Evolutionary conservation across 495 filamentous ascomycete species (phyloP).

Genomic region (Penicillium malachiteum): DNA sequence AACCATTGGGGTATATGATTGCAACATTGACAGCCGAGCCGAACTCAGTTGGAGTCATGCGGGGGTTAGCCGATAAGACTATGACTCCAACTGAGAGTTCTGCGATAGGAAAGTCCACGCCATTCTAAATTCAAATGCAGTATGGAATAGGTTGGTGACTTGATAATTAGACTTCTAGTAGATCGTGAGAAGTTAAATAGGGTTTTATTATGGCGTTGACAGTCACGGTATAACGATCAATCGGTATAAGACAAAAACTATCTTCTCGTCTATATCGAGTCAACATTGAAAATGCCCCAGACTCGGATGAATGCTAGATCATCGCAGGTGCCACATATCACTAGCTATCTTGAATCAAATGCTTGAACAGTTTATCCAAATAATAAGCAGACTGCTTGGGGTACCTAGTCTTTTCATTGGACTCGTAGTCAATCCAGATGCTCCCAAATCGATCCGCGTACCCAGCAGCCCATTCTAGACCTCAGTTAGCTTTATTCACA

Average conservation of each 20-base stretch:
- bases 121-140: neutral
- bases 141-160: too few species aligned
- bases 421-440: conserved; percentile 44
- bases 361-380: conserved; percentile 39
- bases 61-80: conserved; percentile 17
- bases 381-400: conserved; percentile 48
- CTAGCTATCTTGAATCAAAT: conserved; percentile 31
- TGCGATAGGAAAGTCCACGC: conserved; percentile 2
- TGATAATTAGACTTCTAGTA: too few species aligned
- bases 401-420: conserved; percentile 44
- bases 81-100: conserved; percentile 6
- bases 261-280: too few species aligned
- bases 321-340: neutral
- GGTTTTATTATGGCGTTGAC: too few species aligned
- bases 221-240: too few species aligned
- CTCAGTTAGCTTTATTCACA: neutral
- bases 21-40: neutral
- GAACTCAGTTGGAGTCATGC: conserved; percentile 20
- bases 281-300: too few species aligned
- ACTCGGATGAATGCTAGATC: neutral
- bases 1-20: conserved; percentile 1
- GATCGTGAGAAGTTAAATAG: too few species aligned
- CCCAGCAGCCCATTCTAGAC: conserved; percentile 49
- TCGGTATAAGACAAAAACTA: too few species aligned
- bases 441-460: conserved; percentile 47